Evolutionary conservation across 1,284 basidiomycete genomes (phyloP).

Genomic region (Ustilago bromivora): DNA sequence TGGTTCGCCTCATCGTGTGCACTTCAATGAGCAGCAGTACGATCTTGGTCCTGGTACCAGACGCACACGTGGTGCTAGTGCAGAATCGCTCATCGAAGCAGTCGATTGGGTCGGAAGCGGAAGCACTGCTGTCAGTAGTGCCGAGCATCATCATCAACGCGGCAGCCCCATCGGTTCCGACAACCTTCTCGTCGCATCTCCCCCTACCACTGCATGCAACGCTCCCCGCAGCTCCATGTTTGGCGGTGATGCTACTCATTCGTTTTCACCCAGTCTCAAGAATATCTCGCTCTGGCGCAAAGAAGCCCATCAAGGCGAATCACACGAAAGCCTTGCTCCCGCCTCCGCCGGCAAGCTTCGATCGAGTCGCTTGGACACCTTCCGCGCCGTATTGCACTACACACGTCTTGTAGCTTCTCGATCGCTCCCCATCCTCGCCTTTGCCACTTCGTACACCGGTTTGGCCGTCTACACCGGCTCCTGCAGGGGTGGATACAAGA

Average conservation of each 20-base stretch:
- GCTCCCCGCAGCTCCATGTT: conserved; percentile 46
- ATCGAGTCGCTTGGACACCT: conserved; percentile 18
- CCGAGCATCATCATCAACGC: conserved; percentile 9
- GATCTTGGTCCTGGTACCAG: not conserved
- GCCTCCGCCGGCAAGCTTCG: conserved; percentile 9
- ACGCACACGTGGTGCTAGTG: conserved; percentile 20
- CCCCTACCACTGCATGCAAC: conserved; percentile 52
- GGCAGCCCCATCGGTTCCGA: not conserved
- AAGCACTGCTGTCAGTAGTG: conserved; percentile 29
- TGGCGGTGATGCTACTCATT: conserved; percentile 17
- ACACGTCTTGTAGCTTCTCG: conserved; percentile 73
- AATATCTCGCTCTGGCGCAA: conserved; percentile 37
- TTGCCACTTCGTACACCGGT: conserved; percentile 77
- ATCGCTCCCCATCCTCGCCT: conserved; percentile 77
- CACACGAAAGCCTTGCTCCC: not conserved
- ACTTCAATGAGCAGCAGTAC: conserved; percentile 34
- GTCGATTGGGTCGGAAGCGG: conserved; percentile 44
- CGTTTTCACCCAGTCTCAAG: conserved; percentile 21
- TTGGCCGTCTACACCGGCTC: conserved; percentile 84
- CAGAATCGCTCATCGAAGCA: conserved; percentile 29
- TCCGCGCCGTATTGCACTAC: conserved; percentile 32
- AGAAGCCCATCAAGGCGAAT: conserved; percentile 9
- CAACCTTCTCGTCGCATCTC: conserved; percentile 29
- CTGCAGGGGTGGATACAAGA: conserved; percentile 75
- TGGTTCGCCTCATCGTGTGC: conserved; percentile 45